Percentiles rank a stretch among this genome's conserved stretches.
Evolutionary conservation across 75 land plant species (phyloP).

Genomic region (Adiantum capillusveneris): DNA sequence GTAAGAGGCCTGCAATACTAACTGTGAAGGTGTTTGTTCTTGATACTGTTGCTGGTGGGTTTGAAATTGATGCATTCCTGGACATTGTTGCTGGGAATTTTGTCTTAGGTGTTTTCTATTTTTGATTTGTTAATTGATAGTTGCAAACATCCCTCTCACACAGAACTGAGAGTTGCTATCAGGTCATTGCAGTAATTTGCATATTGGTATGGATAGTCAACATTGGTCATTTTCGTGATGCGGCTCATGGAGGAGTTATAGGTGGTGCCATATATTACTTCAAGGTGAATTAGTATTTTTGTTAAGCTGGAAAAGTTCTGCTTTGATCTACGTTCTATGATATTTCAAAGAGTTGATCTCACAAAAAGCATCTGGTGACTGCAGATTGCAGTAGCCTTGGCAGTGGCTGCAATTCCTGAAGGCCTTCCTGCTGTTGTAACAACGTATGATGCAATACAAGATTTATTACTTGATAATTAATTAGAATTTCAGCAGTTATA

Average conservation of each 20-base stretch:
- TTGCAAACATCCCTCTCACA: no score
- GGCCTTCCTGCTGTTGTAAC: constrained; percentile 99
- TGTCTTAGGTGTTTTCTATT: no score
- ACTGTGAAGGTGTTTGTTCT: no score
- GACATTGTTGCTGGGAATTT: no score
- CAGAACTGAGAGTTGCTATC: constrained; percentile 2
- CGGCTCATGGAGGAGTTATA: constrained; percentile 91
- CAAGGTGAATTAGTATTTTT: constrained; percentile 46
- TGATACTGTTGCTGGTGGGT: no score
- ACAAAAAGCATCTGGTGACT: no score
- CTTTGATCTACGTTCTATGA: no score
- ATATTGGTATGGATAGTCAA: constrained; percentile 95
- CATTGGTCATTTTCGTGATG: constrained; percentile 96
- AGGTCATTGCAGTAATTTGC: constrained; percentile 98
- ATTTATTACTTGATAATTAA: background rate
- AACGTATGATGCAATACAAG: constrained; percentile 68
- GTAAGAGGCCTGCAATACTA: no score
- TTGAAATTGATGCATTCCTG: no score
- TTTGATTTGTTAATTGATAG: no score
- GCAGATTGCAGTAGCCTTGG: constrained; percentile 99
- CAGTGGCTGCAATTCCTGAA: constrained; percentile 99
- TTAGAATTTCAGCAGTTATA: no score
- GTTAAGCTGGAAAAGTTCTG: background rate
- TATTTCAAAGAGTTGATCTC: no score
- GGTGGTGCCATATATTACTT: constrained; percentile 97